phyloP scores from a whole-genome alignment of 371 early-diverging fungal species.

The Zopfochytrium polystomum region DNA sequence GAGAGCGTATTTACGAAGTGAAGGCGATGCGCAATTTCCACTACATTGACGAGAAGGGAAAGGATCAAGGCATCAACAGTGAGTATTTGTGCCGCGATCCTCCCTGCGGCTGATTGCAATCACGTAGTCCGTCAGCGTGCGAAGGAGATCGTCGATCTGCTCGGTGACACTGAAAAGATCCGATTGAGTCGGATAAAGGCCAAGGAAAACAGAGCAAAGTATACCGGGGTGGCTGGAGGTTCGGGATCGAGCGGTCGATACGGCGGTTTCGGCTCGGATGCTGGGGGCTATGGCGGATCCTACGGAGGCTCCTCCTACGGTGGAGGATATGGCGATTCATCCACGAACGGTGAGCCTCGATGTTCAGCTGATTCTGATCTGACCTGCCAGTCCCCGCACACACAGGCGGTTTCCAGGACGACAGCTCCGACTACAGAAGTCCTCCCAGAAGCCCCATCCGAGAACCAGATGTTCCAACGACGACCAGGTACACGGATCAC shows the following conservation, averaged over 20 bases:
- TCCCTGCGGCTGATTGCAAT: not conserved
- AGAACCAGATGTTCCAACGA: not conserved
- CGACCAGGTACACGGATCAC: slow-evolving; percentile 1
- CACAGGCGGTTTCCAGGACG: not conserved
- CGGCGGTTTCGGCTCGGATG: slow-evolving; percentile 51
- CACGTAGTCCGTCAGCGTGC: slow-evolving; percentile 80
- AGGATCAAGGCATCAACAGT: slow-evolving; percentile 96
- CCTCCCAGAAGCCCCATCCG: too few relatives aligned
- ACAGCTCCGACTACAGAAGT: slow-evolving; percentile 1
- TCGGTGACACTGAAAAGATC: slow-evolving; percentile 71
- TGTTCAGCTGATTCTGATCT: slow-evolving; percentile 18
- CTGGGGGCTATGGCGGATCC: slow-evolving; percentile 33
- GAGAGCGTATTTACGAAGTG: slow-evolving; percentile 77
- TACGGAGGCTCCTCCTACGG: slow-evolving; percentile 9
- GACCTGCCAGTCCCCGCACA: not conserved
- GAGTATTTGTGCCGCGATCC: slow-evolving; percentile 20
- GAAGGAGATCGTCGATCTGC: slow-evolving; percentile 82
- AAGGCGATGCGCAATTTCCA: slow-evolving; percentile 71
- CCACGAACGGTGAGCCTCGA: slow-evolving; percentile 17
- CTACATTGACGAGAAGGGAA: slow-evolving; percentile 84
- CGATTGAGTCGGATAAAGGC: slow-evolving; percentile 86
- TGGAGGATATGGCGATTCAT: slow-evolving; percentile 17
- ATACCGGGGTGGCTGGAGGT: slow-evolving; percentile 61
- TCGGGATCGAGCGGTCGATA: slow-evolving; percentile 31
- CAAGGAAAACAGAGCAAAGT: slow-evolving; percentile 80